These are phyloP conservation scores for Phialophora verrucosa DNA, from an alignment of 2,329 filamentous ascomycete species.

Conservation along the genomic window DNA sequence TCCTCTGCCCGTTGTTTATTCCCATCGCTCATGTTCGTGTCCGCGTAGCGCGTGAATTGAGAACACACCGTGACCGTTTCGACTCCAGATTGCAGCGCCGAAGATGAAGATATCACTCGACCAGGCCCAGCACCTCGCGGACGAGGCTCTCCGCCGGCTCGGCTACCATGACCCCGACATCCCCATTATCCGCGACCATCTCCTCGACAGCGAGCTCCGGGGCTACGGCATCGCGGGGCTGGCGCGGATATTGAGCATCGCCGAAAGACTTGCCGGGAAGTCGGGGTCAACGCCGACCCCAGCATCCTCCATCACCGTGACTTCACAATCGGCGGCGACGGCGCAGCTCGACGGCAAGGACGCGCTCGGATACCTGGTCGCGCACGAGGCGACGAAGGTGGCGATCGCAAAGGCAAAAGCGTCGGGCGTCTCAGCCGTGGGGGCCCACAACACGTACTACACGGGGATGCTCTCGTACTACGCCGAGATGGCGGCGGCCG, in stretches of 20 bases:
- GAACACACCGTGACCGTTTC: no score
- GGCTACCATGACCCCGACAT: constrained; percentile 23
- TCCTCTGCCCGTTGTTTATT: no score
- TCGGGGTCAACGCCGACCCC: background rate
- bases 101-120: constrained; percentile 11
- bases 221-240: constrained; percentile 31
- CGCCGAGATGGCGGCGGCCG: constrained; percentile 27
- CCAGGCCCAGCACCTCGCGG: constrained; percentile 8
- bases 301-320: constrained; percentile 11
- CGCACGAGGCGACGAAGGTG: constrained; percentile 23
- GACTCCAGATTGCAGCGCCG: background rate
- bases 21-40: no score
- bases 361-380: constrained; percentile 29
- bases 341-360: constrained; percentile 29
- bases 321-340: constrained; percentile 21
- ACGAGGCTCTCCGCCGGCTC: constrained; percentile 16
- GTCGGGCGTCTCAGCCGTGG: constrained; percentile 24
- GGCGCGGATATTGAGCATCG: constrained; percentile 29
- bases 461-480: constrained; percentile 31
- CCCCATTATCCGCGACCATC: constrained; percentile 22
- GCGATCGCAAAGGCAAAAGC: constrained; percentile 29
- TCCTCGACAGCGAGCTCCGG: constrained; percentile 32
- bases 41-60: no score
- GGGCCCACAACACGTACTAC: constrained; percentile 27
- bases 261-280: constrained; percentile 13